Evolutionary conservation across 768 basidiomycete species (phyloP).

Genomic region (Hericium erinaceus): DNA sequence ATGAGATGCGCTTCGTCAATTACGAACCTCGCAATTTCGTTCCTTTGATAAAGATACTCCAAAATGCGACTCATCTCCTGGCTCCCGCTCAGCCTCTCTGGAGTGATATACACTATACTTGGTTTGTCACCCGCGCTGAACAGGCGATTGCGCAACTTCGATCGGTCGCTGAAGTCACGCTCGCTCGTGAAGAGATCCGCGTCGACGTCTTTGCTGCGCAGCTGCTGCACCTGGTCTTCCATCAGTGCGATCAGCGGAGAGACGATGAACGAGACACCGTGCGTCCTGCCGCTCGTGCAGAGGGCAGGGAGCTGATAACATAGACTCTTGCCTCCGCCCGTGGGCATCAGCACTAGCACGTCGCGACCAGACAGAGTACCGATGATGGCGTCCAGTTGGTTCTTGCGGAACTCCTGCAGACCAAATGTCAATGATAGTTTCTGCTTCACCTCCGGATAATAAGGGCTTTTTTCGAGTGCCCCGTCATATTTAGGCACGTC

Average conservation of each 20-base stretch:
- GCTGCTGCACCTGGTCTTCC: constrained; percentile 72
- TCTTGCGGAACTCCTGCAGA: constrained; percentile 59
- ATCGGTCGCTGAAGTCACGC: constrained; percentile 22
- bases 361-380: constrained; percentile 74
- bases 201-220: constrained; percentile 55
- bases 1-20: constrained; percentile 97
- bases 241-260: constrained; percentile 87
- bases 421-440: constrained; percentile 53
- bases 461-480: constrained; percentile 12
- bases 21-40: constrained; percentile 77
- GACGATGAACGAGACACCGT: constrained; percentile 83
- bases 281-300: constrained; percentile 58
- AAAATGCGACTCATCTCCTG: constrained; percentile 46
- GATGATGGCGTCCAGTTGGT: constrained; percentile 83
- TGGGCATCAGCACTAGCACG: constrained; percentile 94
- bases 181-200: constrained; percentile 38
- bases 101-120: constrained; percentile 79
- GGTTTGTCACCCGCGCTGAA: constrained; percentile 37
- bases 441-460: constrained; percentile 42
- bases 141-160: constrained; percentile 34
- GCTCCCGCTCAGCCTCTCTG: constrained; percentile 75
- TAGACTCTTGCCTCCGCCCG: constrained; percentile 86
- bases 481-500: background rate
- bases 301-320: constrained; percentile 90
- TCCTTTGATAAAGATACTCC: constrained; percentile 41